Conservation (phyloP, 2,329 filamentous ascomycete species). For the Stagonosporopsis rhizophila region DNA sequence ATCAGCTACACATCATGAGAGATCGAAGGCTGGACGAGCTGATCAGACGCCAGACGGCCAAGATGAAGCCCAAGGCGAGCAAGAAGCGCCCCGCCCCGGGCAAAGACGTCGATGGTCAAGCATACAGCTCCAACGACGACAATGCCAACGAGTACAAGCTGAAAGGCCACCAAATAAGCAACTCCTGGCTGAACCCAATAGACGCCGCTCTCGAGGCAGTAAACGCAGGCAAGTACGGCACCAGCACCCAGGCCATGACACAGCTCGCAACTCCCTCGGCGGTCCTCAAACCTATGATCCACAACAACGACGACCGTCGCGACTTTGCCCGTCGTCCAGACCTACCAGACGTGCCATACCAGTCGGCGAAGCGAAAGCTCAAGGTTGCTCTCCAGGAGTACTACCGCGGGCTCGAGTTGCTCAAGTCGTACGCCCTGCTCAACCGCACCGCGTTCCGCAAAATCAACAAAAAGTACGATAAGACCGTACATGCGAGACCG, state of each 20-base stretch:
- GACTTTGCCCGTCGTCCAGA: slow-evolving; percentile 54
- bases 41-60: slow-evolving; percentile 57
- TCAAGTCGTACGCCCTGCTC: slow-evolving; percentile 88
- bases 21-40: slow-evolving; percentile 79
- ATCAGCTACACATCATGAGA: slow-evolving; percentile 92
- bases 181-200: slow-evolving; percentile 46
- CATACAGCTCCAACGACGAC: slow-evolving; percentile 34
- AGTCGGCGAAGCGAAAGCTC: slow-evolving; percentile 86
- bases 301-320: slow-evolving; percentile 41
- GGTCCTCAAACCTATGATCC: slow-evolving; percentile 50
- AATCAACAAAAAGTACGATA: slow-evolving; percentile 99
- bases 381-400: slow-evolving; percentile 92
- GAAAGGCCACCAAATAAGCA: slow-evolving; percentile 22
- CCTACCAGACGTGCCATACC: slow-evolving; percentile 73
- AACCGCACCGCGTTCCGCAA: slow-evolving; percentile 96
- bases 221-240: slow-evolving; percentile 58
- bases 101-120: slow-evolving; percentile 25
- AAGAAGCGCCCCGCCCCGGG: slow-evolving; percentile 28
- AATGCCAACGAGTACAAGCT: slow-evolving; percentile 21
- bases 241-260: slow-evolving; percentile 58
- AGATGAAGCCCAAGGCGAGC: slow-evolving; percentile 39
- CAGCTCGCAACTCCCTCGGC: slow-evolving; percentile 49
- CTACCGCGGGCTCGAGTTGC: slow-evolving; percentile 86
- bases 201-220: slow-evolving; percentile 53
- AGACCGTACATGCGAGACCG: slow-evolving; percentile 79